A percentile compares a stretch with the other conserved stretches of the same genome.
phyloP scores from a whole-genome alignment of 345 rosid genomes.

The Brassica carinata region DNA sequence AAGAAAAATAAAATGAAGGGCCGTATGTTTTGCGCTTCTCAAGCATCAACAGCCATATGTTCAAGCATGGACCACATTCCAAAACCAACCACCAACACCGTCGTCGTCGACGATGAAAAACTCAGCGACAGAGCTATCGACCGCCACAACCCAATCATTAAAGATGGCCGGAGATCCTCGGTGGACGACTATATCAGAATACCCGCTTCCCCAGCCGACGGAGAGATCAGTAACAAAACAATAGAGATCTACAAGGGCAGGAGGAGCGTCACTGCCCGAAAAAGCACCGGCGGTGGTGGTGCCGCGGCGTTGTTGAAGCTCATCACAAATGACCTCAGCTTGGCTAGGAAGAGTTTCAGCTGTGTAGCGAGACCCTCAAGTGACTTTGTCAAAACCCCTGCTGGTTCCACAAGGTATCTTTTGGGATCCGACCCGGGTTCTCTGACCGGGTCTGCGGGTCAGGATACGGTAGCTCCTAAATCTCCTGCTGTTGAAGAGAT shows the following conservation, averaged over 20 bases:
- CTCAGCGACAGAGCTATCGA: conserved; percentile 66
- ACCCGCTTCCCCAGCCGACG: conserved; percentile 17
- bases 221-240: conserved; percentile 18
- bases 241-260: conserved; percentile 30
- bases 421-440: conserved; percentile 48
- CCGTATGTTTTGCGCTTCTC: conserved; percentile 55
- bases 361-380: conserved; percentile 40
- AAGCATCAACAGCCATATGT: conserved; percentile 87
- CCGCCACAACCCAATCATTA: conserved; percentile 82
- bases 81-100: conserved; percentile 37
- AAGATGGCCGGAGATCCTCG: conserved; percentile 52
- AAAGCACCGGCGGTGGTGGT: conserved; percentile 17
- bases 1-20: conserved; percentile 24
- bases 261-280: conserved; percentile 33
- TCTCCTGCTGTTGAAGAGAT: conserved; percentile 16
- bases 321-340: conserved; percentile 24
- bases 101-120: conserved; percentile 28
- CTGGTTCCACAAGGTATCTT: conserved; percentile 72
- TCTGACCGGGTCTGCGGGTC: conserved; percentile 47
- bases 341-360: conserved; percentile 48
- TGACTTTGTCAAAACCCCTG: conserved; percentile 57
- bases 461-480: conserved; percentile 38
- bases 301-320: conserved; percentile 32
- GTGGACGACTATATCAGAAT: conserved; percentile 40
- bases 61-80: conserved; percentile 56